Percentiles rank a stretch among this genome's conserved stretches.
Conservation (phyloP, 148 eudicot genomes). For the Persicaria tinctoria region DNA sequence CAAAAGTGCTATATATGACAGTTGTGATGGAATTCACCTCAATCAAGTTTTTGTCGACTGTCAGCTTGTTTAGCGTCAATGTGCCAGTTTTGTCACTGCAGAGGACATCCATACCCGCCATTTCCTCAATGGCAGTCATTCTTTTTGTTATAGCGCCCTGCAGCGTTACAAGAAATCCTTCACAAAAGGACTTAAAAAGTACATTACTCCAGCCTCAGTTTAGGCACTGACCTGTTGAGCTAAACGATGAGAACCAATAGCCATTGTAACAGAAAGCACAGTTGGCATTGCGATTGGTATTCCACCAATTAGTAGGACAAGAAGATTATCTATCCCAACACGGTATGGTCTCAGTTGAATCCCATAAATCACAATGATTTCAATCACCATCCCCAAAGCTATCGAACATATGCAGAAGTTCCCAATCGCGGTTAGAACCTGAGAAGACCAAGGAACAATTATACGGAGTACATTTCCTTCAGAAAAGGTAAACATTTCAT, state of each 20-base stretch:
- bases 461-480: not conserved
- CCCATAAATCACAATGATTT: conserved; percentile 12
- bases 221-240: conserved; percentile 11
- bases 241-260: conserved; percentile 14
- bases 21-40: not conserved
- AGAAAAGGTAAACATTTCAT: not conserved
- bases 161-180: not conserved
- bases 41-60: conserved; percentile 20
- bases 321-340: conserved; percentile 14
- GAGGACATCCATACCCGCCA: conserved; percentile 46
- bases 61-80: conserved; percentile 33
- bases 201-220: not conserved
- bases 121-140: conserved; percentile 44
- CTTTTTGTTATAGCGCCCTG: conserved; percentile 25
- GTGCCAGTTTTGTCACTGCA: conserved; percentile 45
- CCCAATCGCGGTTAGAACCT: conserved; percentile 12
- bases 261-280: conserved; percentile 13
- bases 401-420: conserved; percentile 13
- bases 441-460: not conserved
- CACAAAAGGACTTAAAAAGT: not conserved
- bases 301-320: conserved; percentile 6
- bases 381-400: conserved; percentile 13
- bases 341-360: conserved; percentile 12
- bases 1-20: not conserved
- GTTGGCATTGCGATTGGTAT: conserved; percentile 15